A percentile compares a stretch with the other conserved stretches of the same genome.
Conservation (phyloP, 371 early-diverging fungal genomes). For the Saksenaea vasiformis region DNA sequence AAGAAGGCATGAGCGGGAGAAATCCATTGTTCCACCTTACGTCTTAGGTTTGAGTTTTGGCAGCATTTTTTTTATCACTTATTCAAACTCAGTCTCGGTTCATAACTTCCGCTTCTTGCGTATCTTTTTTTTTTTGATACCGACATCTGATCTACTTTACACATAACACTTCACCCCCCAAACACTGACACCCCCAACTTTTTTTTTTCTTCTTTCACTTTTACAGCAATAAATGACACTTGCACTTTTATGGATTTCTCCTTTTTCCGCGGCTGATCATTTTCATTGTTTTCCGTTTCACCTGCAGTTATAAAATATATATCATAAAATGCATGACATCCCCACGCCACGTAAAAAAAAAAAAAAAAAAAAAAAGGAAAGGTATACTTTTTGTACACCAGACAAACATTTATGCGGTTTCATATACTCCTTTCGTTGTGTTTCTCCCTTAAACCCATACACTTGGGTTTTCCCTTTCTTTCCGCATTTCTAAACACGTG, state of each 20-base stretch:
- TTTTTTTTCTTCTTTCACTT: too few relatives aligned
- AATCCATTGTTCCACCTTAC: not conserved
- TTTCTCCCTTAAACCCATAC: not conserved
- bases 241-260: not conserved
- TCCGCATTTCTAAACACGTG: not conserved
- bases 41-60: not conserved
- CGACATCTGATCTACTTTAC: too few relatives aligned
- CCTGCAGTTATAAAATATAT: not conserved
- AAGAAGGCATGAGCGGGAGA: not conserved
- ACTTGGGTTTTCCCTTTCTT: too few relatives aligned
- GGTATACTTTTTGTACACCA: not conserved
- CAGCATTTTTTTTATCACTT: not conserved
- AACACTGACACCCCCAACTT: too few relatives aligned
- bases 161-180: too few relatives aligned
- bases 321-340: not conserved
- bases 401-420: too few relatives aligned
- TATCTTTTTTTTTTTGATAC: too few relatives aligned
- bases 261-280: not conserved
- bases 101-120: not conserved
- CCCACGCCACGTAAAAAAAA: not conserved
- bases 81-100: not conserved
- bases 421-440: not conserved
- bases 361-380: not conserved
- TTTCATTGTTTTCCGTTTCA: constrained; percentile 3
- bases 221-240: too few relatives aligned